Base-by-base conservation (phyloP, 2,329 filamentous ascomycete genomes). In the Fusarium sp. region DNA sequence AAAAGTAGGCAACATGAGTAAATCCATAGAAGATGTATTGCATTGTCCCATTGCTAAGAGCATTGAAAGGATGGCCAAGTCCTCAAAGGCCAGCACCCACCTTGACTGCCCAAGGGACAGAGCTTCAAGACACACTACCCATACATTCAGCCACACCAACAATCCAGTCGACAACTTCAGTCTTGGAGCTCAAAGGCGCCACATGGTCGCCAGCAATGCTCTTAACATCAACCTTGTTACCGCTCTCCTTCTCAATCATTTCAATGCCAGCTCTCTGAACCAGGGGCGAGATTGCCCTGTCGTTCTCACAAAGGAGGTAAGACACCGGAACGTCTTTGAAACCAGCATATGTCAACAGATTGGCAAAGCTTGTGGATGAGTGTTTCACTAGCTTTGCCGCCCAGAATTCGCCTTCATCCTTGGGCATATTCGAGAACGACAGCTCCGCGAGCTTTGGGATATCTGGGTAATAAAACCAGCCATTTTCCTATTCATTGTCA, bases 291-390 rank as follows among this genome's bases (percentile, higher is more conserved):
- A 63, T 65, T 14, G 65, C 16, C 16, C 29, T 52, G 67, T 86
- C 84, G 0, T 80, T 68, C 52, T 83, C 81, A 43, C 81, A 82
- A 14, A 86, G 3, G 10, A 86, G 73, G 67, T 83, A 86, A 1
- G 81, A 85, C 4, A 83, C 82, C 0, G 82, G 82, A 2, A 85
- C 76, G 39, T 85, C 79, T 64, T 82, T 83, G 68, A 85, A 86
- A 0, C 83, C 84, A 3, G 81, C 67, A 71, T 86, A 79, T 2
- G 82, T 84, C 45, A 86, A 68, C 4, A 76, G 70, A 22, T 77
- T 78, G 0, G 52, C 64, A 69, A 86, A 86, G 52, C 78, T 80
- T 13, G 76, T 65, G 10, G 77, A 70, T 0, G 82, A 84, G 57
- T 86, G 85, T 14, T 59, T 59, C 16, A 29, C 66, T 14, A 68